Percentiles rank a stretch among this genome's conserved stretches.
Conservation (phyloP, 495 filamentous ascomycete genomes). For the Podospora fimiseda region DNA sequence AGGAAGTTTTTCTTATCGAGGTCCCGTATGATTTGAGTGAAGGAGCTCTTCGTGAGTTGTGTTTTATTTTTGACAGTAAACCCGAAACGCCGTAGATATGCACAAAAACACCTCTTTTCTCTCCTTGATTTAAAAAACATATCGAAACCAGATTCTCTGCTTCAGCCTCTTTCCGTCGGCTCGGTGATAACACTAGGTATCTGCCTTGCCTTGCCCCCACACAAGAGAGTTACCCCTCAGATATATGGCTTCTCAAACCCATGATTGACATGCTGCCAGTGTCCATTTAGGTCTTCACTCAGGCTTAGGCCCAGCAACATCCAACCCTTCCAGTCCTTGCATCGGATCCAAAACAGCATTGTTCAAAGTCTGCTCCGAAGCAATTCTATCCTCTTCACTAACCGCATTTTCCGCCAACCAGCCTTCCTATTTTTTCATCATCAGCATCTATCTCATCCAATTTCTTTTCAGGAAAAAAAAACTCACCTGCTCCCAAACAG, state of each 20-base stretch:
- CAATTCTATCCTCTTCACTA: conserved; percentile 73
- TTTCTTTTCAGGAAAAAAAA: not conserved
- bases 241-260: too few relatives aligned
- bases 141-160: not conserved
- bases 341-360: conserved; percentile 72
- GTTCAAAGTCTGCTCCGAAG: conserved; percentile 50
- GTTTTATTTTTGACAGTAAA: too few relatives aligned
- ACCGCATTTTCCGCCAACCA: conserved; percentile 89
- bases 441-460: conserved; percentile 23
- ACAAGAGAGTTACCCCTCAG: too few relatives aligned
- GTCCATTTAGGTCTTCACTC: too few relatives aligned
- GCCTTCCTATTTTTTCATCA: conserved; percentile 61
- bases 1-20: too few relatives aligned
- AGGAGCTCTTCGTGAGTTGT: too few relatives aligned
- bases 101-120: not conserved
- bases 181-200: too few relatives aligned
- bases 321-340: conserved; percentile 88
- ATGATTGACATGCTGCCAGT: not conserved
- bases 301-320: conserved; percentile 86
- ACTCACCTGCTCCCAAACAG: conserved; percentile 93
- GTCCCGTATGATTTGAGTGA: too few relatives aligned
- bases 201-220: too few relatives aligned
- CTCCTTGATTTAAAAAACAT: not conserved
- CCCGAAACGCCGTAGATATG: not conserved
- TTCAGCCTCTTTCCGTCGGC: not conserved